Conservation (phyloP, 116 monocot genomes). For the Trichopus zeylanicus region DNA sequence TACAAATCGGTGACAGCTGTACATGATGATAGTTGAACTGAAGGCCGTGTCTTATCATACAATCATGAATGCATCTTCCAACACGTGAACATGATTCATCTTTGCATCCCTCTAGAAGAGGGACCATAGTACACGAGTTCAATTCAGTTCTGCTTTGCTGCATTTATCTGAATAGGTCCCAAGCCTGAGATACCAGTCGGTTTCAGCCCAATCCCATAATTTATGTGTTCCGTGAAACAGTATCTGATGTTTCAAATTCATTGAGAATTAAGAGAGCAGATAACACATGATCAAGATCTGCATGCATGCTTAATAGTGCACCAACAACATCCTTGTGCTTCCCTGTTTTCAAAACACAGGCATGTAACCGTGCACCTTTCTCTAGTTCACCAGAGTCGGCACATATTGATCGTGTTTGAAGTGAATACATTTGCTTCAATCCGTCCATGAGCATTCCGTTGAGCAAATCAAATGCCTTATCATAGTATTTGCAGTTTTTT, state of each 20-base stretch:
- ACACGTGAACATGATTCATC: background rate
- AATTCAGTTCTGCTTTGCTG: conserved; percentile 6
- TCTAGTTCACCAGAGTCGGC: conserved; percentile 2
- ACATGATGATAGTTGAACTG: conserved; percentile 14
- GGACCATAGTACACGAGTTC: conserved; percentile 24
- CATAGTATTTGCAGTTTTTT: conserved; percentile 14
- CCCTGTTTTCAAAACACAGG: conserved; percentile 20
- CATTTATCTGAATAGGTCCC: conserved; percentile 11
- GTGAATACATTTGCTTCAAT: conserved; percentile 9
- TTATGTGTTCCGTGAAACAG: conserved; percentile 15
- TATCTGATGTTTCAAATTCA: conserved; percentile 4
- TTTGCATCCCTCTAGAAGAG: conserved; percentile 26
- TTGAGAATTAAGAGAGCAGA: conserved; percentile 13
- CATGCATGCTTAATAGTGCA: conserved; percentile 21
- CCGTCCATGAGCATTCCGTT: conserved; percentile 1
- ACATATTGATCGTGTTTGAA: conserved; percentile 11
- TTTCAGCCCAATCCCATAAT: conserved; percentile 7
- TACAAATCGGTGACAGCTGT: conserved; percentile 24
- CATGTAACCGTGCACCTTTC: conserved; percentile 24
- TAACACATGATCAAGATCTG: background rate
- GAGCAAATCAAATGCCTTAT: conserved; percentile 17
- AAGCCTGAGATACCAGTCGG: conserved; percentile 5
- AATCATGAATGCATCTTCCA: conserved; percentile 22
- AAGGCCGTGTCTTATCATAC: conserved; percentile 9
- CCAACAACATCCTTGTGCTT: background rate